Conservation (phyloP, 805 yeast species). For the Starmerella bacillaris region DNA sequence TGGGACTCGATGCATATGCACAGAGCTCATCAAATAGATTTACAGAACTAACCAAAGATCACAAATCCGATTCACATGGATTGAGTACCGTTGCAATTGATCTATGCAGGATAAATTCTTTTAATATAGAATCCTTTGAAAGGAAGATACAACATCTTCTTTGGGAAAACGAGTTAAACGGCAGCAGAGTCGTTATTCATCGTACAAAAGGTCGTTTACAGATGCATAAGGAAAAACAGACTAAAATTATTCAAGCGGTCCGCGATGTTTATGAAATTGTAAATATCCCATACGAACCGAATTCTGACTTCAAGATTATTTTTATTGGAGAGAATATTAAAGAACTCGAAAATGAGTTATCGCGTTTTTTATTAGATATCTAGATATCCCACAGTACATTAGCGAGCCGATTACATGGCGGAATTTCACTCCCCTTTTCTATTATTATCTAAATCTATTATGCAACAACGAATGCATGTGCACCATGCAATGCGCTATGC, state of each 20-base stretch:
- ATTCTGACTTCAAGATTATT: slow-evolving; percentile 39
- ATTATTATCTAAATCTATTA: too few relatives aligned
- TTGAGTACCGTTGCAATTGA: neutral
- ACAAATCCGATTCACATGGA: neutral
- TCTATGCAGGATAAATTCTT: neutral
- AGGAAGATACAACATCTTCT: slow-evolving; percentile 47
- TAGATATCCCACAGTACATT: too few relatives aligned
- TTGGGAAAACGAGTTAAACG: slow-evolving; percentile 47
- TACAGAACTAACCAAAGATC: slow-evolving; percentile 34
- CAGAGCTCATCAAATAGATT: neutral
- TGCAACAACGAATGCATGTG: too few relatives aligned
- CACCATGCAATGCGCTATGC: too few relatives aligned
- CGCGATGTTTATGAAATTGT: slow-evolving; percentile 76
- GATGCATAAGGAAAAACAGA: slow-evolving; percentile 27
- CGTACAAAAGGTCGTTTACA: slow-evolving; percentile 53
- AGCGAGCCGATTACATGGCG: too few relatives aligned
- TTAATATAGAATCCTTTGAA: neutral
- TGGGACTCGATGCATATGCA: slow-evolving; percentile 61
- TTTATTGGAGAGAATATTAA: slow-evolving; percentile 54
- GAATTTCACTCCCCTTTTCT: too few relatives aligned
- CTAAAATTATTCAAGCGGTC: slow-evolving; percentile 70
- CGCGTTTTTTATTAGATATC: neutral
- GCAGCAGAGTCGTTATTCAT: slow-evolving; percentile 45
- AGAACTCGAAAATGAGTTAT: slow-evolving; percentile 7
- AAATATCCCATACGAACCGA: slow-evolving; percentile 27